phyloP scores from a whole-genome alignment of 2,329 filamentous ascomycete species.

The Sarocladium oryzae region DNA sequence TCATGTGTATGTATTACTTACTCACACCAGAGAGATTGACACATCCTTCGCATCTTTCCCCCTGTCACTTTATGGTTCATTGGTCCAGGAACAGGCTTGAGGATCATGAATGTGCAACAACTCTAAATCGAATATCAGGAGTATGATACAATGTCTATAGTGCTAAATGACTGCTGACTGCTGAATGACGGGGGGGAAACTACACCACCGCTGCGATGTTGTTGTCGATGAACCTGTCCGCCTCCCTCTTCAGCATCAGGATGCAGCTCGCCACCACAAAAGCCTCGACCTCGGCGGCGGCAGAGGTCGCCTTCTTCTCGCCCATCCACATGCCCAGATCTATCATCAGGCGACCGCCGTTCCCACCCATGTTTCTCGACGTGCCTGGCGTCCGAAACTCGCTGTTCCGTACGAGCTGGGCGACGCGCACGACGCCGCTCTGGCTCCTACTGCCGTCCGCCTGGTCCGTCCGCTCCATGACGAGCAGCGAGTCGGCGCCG shows the following conservation, averaged over 20 bases:
- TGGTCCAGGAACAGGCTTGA: no score
- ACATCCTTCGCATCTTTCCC: no score
- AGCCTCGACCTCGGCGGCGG: slow-evolving; percentile 13
- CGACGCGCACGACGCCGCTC: slow-evolving; percentile 12
- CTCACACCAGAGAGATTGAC: no score
- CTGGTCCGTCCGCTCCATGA: slow-evolving; percentile 14
- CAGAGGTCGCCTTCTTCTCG: slow-evolving; percentile 10
- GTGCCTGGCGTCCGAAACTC: slow-evolving; percentile 17
- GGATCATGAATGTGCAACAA: no score
- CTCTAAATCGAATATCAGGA: no score
- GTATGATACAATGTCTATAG: no score
- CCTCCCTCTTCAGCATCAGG: slow-evolving; percentile 18
- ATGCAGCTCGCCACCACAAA: slow-evolving; percentile 17
- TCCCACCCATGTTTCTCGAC: slow-evolving; percentile 15
- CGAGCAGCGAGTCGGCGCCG: slow-evolving; percentile 14
- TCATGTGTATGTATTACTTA: no score
- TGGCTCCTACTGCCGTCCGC: slow-evolving; percentile 9
- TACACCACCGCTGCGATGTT: slow-evolving; percentile 13
- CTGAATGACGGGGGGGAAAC: no score
- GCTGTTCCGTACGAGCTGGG: slow-evolving; percentile 16
- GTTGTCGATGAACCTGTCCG: slow-evolving; percentile 16
- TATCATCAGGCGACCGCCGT: slow-evolving; percentile 18
- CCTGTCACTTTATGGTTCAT: no score
- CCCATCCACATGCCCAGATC: slow-evolving; percentile 15
- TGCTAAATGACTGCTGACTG: no score